Evolutionary conservation across 768 basidiomycete genomes (phyloP), one percentile per base, ranked within the genome.

Genomic region (Hemileccinum impolitum): DNA sequence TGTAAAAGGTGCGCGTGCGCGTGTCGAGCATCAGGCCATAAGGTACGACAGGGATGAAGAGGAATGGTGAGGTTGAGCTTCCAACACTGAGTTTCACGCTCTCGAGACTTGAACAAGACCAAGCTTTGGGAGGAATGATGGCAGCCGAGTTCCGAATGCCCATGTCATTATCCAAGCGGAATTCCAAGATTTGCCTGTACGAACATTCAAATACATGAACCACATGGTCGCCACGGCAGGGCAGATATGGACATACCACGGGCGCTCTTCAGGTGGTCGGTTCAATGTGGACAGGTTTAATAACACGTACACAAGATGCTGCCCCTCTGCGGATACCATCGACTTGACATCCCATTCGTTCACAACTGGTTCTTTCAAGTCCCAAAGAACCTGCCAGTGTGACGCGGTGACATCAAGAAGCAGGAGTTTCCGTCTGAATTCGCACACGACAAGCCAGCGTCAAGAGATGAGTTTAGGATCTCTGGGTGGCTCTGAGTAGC

Each of bases 351-450:
- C 17, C 11, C 34, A 43, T 3, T 4, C 18, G 3, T 3, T 19
- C 8, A 12, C 14, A 6, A n/a, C 4, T 3, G 4, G 3, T 0
- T 14, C 1, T n/a, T 32, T 6, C 0, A 14, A 0, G 18, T 44
- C 23, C 50, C 46, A 48, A 3, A 54, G 11, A 17, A 42, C 30
- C 9, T n/a, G n/a, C n/a, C n/a, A n/a, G n/a, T n/a, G n/a, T 26
- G 34, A 1, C 3, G 44, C 6, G 26, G 10, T 1, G 31, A 8
- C 28, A 30, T 30, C 4, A 9, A 4, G 11, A 30, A 47, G n/a
- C 15, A 57, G 34, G 9, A 57, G 36, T 17, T 17, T 26, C 8
- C 25, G 6, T 0, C 1, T 1, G 4, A 1, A 1, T 23, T 44
- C 39, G n/a, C n/a, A 43, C 2, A 3, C 5, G 13, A 50, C 3